These are phyloP conservation scores for Blastobotrys capitulatus DNA, from an alignment of 1,139 yeast species.

Conservation along the genomic window DNA sequence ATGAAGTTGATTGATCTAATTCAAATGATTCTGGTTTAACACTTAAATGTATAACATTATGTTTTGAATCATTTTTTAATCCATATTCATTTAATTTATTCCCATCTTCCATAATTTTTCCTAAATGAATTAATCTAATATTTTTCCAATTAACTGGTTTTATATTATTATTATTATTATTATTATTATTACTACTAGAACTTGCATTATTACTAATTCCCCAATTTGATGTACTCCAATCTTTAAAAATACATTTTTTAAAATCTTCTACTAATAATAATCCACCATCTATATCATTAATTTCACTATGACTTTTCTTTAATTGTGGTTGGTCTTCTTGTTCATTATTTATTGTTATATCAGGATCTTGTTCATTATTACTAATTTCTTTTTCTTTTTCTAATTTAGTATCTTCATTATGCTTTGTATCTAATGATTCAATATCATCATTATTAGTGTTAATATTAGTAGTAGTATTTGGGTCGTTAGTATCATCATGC, in stretches of 20 bases:
- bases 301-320: slow-evolving; percentile 10
- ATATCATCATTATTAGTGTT: too few species aligned
- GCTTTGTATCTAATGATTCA: not conserved
- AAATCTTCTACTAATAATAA: slow-evolving; percentile 21
- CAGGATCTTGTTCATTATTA: not conserved
- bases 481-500: too few species aligned
- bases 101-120: slow-evolving; percentile 28
- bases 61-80: slow-evolving; percentile 17
- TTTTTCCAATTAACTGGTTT: slow-evolving; percentile 20
- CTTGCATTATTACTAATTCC: too few species aligned
- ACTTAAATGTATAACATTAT: slow-evolving; percentile 28
- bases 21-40: slow-evolving; percentile 29
- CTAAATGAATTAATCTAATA: slow-evolving; percentile 30
- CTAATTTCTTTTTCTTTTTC: not conserved
- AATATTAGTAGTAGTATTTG: too few species aligned
- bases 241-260: slow-evolving; percentile 20
- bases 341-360: not conserved
- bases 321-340: not conserved
- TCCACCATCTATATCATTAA: slow-evolving; percentile 16
- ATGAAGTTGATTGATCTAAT: slow-evolving; percentile 12
- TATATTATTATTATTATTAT: too few species aligned
- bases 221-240: slow-evolving; percentile 27
- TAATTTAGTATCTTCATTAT: not conserved
- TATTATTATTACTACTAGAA: too few species aligned
- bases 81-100: slow-evolving; percentile 21